Base-by-base conservation (phyloP, 2,329 filamentous ascomycete species). In the Neobulgaria alba region DNA sequence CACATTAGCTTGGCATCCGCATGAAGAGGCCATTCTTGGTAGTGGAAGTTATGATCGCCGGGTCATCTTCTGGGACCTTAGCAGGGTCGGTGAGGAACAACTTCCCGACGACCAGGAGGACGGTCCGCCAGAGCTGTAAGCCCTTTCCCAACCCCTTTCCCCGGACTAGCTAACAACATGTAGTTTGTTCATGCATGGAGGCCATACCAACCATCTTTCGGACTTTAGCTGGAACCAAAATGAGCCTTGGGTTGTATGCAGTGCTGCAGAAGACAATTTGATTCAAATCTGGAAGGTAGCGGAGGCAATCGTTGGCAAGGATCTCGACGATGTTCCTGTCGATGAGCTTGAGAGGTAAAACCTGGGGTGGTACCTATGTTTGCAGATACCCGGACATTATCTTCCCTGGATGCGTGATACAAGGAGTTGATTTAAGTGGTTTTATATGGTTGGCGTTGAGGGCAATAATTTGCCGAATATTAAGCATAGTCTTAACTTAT, bases 221-320 rank as follows among this genome's bases (percentile, higher is more conserved):
- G 93, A 98, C 64, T 98, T 98, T 59, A 90, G 84, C 65, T 98
- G 90, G 90, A 98, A 98, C 64, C 78, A 79, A 53, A 95, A 94
- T 60, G 88, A 95, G 57, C 89, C 90, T 3, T 98, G 93, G 93
- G 77, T 95, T 41, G 85, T 98, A 52, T 89, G 88, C 62, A 94
- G 85, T 46, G 89, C 92, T 12, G 92, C 90, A 1, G 93, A 98
- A 61, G 92, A 98, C 66, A 98, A 98, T 59, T 71, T 96, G 51
- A 75, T 98, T 48, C 92, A 98, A 64, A 85, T 95, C 53, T 96
- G 85, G 85, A 89, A 86, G 64, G 83, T 88, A 16, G 79, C 85
- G 3, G 82, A 87, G 57, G 77, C 84, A 2, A 89, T 92, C 59
- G 83, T 90, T 26, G 81, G 80, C 49, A 82, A 80, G 54, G 84